Evolutionary conservation across 257 asterid species (phyloP), one percentile per base, ranked within the genome.

Genomic region (Solanum corneliomulleri): DNA sequence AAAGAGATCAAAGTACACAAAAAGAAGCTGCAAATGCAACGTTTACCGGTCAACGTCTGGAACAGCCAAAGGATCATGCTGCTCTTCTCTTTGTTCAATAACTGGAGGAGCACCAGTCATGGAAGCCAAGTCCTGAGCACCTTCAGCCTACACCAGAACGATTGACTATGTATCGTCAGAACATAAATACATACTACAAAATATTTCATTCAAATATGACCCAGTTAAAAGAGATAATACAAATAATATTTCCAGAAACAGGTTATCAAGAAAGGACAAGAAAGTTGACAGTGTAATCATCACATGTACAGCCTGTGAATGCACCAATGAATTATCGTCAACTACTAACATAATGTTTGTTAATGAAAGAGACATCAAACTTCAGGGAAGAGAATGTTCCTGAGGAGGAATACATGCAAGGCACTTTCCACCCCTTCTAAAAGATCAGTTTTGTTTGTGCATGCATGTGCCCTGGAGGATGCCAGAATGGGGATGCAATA

Each of bases 11-110:
- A 52, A 29, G 12, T 16, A 49, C 20, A 81, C 85, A 18, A 49
- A 27, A 80, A 47, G 68, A 29, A 80, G 29, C 85, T 47, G 44
- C 44, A 83, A 49, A 45, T 77, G 75, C 83, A 72, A 86, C 41
- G 68, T 86, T 87, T 95, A 97, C 99, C 94, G 94, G 94, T 97
- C 98, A 85, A 95, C 99, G 37, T 93, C 96, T 3, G 98, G 98
- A 86, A 96, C 86, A 45, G 96, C 97, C 96, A 97, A 90, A 86
- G 98, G 99, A 91, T 95, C 99, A 33, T 91, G 90, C 27, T 87
- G 81, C 87, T 94, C 98, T 82, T 97, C 99, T 33, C 95, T 88
- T 42, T 93, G 98, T 89, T 97, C 98, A 88, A 90, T 68, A n/a
- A 93, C 89, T 84, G 94, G 93, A 86, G 93, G 90, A 82, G 89